Evolutionary conservation across 2,329 filamentous ascomycete species (phyloP).

Genomic region (Ceratocystis cacaofunesta): DNA sequence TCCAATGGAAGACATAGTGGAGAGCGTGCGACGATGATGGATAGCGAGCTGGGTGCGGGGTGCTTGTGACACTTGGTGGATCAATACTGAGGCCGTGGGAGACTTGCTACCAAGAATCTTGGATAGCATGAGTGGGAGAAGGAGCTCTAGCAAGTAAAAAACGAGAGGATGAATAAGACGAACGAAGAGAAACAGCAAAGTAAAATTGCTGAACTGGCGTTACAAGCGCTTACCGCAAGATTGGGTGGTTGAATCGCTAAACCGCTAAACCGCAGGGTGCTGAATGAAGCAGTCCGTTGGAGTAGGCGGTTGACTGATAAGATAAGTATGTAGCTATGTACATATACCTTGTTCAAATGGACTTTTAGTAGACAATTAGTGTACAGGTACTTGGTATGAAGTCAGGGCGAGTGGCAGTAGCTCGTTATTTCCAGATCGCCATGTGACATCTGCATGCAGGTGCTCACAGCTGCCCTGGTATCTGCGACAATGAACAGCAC

Average conservation of each 20-base stretch:
- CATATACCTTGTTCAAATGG: no score
- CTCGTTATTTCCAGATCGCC: neutral
- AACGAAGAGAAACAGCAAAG: neutral
- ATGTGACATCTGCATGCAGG: neutral
- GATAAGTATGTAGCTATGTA: neutral
- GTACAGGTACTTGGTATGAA: neutral
- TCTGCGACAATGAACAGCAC: neutral
- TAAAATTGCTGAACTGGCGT: neutral
- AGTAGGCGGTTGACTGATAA: neutral
- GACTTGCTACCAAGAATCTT: conserved; percentile 14
- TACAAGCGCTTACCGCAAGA: neutral
- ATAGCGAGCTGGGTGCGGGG: neutral
- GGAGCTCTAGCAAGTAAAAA: neutral
- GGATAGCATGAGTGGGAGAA: conserved; percentile 7
- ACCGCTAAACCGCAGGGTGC: neutral
- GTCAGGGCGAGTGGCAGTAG: no score
- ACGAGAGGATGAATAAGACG: neutral
- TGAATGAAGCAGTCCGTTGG: neutral
- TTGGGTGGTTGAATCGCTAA: neutral
- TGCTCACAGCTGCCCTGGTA: neutral
- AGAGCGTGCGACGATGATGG: conserved; percentile 18
- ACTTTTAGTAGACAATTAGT: neutral
- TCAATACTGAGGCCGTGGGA: neutral
- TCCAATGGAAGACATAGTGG: conserved; percentile 35
- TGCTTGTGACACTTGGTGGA: neutral